Evolutionary conservation across 164 flowering plant species (phyloP).

Genomic region (Annona squamosa): DNA sequence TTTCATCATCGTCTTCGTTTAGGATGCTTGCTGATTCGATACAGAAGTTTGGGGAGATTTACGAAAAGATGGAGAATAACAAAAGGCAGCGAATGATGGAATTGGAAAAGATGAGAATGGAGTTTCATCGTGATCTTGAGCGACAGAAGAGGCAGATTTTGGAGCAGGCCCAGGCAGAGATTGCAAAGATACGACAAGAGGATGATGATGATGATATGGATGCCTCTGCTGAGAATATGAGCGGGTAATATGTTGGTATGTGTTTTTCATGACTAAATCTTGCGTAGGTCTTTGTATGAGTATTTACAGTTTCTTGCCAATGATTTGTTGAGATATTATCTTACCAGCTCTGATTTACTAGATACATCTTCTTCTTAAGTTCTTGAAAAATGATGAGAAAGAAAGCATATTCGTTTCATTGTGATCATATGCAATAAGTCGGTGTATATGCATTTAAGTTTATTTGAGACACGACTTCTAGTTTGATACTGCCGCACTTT

Average conservation of each 20-base stretch:
- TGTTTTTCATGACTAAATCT: neutral
- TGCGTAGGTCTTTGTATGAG: neutral
- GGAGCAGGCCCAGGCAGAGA: conserved; percentile 74
- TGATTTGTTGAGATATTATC: too few relatives aligned
- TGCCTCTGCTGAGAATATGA: conserved; percentile 32
- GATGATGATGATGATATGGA: conserved; percentile 41
- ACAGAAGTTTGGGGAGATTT: conserved; percentile 66
- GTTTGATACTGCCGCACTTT: too few relatives aligned
- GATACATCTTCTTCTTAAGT: too few relatives aligned
- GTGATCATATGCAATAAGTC: too few relatives aligned
- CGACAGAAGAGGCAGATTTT: conserved; percentile 70
- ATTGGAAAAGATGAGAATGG: conserved; percentile 87
- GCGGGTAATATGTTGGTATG: conserved; percentile 22
- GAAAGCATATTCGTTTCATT: too few relatives aligned
- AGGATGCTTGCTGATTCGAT: conserved; percentile 72
- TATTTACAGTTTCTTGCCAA: too few relatives aligned
- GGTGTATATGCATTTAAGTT: too few relatives aligned
- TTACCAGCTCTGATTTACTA: too few relatives aligned
- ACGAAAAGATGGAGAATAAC: conserved; percentile 79
- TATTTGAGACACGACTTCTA: too few relatives aligned
- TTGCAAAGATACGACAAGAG: conserved; percentile 54
- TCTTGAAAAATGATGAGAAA: too few relatives aligned
- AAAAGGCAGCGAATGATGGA: conserved; percentile 87
- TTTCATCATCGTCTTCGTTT: conserved; percentile 29
- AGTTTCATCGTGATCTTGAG: conserved; percentile 81